A percentile compares a stretch with the other conserved stretches of the same genome.
These are phyloP conservation scores for Aspergillus sp. DNA, from an alignment of 2,329 filamentous ascomycete genomes.

Conservation along the genomic window DNA sequence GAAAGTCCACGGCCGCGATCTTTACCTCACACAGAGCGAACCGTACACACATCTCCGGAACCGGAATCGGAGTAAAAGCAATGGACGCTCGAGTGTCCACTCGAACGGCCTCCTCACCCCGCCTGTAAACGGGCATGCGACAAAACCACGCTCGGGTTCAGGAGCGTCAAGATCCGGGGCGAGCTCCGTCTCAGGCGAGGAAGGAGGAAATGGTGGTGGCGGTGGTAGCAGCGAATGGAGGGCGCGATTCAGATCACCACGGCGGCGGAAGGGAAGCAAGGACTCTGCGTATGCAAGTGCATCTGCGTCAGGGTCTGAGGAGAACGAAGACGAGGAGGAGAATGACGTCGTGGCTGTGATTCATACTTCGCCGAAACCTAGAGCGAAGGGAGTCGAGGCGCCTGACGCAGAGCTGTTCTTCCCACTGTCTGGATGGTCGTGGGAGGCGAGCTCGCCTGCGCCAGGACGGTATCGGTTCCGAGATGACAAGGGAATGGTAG, in stretches of 20 bases:
- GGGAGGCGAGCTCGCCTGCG: background rate
- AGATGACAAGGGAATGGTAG: background rate
- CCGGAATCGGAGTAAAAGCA: background rate
- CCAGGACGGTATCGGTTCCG: conserved; percentile 10
- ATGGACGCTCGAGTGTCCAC: background rate
- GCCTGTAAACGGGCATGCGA: background rate
- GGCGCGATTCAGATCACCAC: background rate
- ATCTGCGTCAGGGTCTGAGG: background rate
- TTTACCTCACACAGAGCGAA: conserved; percentile 31
- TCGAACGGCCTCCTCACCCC: too few relatives aligned
- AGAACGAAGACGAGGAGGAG: background rate
- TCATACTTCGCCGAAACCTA: conserved; percentile 5
- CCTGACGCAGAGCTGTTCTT: conserved; percentile 10
- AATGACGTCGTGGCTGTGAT: conserved; percentile 4
- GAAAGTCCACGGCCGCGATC: conserved; percentile 24
- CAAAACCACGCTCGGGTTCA: background rate
- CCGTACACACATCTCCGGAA: conserved; percentile 15
- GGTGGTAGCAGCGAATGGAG: background rate
- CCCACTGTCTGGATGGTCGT: background rate
- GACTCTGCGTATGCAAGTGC: background rate
- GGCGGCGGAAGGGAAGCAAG: background rate
- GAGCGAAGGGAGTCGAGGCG: background rate
- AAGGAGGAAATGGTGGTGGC: background rate
- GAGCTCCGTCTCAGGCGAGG: background rate
- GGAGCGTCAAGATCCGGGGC: background rate